Conservation (phyloP, 139 green algal species). For the Nannochloris sp. region DNA sequence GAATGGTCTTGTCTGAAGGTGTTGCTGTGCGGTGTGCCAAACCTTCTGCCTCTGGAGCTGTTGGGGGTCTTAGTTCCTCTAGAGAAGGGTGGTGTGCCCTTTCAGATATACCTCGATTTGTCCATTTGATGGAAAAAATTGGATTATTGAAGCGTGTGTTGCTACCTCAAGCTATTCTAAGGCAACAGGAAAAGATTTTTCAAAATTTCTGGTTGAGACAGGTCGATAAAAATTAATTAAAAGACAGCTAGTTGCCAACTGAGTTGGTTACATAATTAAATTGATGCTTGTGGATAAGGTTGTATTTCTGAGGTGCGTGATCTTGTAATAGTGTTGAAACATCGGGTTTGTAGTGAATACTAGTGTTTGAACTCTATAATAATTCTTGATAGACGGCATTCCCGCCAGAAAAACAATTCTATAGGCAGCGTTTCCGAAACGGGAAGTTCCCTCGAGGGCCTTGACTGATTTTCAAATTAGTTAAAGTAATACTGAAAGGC, state of each 20-base stretch:
- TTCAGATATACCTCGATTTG: slow-evolving; percentile 13
- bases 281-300: not conserved
- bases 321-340: no score
- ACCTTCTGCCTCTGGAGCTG: not conserved
- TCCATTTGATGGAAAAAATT: slow-evolving; percentile 23
- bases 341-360: no score
- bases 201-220: no score
- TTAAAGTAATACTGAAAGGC: no score
- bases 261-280: not conserved
- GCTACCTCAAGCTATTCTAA: slow-evolving; percentile 7
- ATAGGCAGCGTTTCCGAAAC: no score
- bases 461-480: no score
- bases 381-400: no score
- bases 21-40: slow-evolving; percentile 17
- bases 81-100: slow-evolving; percentile 24
- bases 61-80: not conserved
- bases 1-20: slow-evolving; percentile 31
- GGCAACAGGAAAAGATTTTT: slow-evolving; percentile 18
- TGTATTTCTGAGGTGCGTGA: no score
- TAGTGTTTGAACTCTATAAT: no score
- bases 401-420: no score
- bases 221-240: no score
- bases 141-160: slow-evolving; percentile 22
- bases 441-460: no score
- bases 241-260: not conserved